Base-by-base conservation (phyloP, 129 eudicot genomes). In the Tagetes erecta region DNA sequence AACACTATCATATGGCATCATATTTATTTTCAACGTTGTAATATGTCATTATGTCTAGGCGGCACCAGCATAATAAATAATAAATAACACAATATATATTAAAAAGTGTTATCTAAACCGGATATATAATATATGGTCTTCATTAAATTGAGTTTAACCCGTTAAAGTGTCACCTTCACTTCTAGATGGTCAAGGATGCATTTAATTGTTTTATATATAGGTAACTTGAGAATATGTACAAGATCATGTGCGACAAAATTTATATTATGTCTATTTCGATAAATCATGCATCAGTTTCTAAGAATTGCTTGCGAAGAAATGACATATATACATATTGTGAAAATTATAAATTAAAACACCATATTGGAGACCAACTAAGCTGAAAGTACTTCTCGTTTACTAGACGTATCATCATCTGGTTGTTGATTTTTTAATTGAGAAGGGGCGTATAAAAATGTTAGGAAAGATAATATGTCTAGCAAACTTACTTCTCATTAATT, bases 211-310 rank as follows among this genome's bases (percentile, higher is more conserved):
- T 72, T 34, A 9, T 79, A 36, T 52, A 64, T 52, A 53, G 74
- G 83, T 79, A 65, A 76, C 83, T 79, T 79, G 78, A 72, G 59
- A 79, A 55, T 72, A 65, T 79, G 78, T 53, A 72, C 40, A 72
- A 79, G 51, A 41, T 41, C 67, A 71, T 79, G 55, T 64, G 49
- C 64, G 70, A 40, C 67, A 50, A 78, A 78, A 71, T 20, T 20
- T 20, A 10, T 37, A 58, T 9, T 45, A 27, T 69, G 55, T 76
- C 64, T 7, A 45, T 56, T 67, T 66, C 38, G 14, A 51, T 13
- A 66, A 69, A 9, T 46, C 8, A 46, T 45, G 53, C 75, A 77
- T 77, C 52, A 77, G 53, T 47, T 68, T 44, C 57, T 44, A 67
- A 14, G 49, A 41, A 35, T 42, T 51, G 39, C 77, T 42, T 64